Evolutionary conservation across 441 rosid genomes (phyloP).

Genomic region (Corymbia citriodora): DNA sequence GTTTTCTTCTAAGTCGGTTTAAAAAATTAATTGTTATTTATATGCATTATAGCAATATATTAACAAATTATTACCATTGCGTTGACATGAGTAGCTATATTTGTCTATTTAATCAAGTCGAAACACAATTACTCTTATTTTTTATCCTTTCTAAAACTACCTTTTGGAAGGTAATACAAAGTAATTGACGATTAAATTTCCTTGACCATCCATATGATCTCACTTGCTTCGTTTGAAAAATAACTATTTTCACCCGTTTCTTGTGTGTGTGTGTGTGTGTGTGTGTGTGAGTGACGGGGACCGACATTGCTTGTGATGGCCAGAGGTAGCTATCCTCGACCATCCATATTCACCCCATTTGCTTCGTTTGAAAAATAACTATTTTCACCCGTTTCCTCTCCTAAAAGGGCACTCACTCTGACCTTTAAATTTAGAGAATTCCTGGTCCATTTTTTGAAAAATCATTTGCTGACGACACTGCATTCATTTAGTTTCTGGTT

Average conservation of each 20-base stretch:
- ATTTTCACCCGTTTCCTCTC: too few species aligned
- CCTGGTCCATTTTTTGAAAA: neutral
- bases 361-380: too few species aligned
- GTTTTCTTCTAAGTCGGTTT: neutral
- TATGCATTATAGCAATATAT: neutral
- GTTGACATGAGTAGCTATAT: neutral
- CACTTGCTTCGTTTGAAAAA: neutral
- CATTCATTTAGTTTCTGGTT: neutral
- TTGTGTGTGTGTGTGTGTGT: too few species aligned
- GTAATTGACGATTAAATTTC: neutral
- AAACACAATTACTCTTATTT: too few species aligned
- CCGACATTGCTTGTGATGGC: neutral
- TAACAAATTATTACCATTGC: neutral
- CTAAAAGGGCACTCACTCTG: neutral
- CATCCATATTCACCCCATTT: too few species aligned
- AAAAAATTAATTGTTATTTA: neutral
- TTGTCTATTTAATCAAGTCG: neutral
- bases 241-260: neutral
- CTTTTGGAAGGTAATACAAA: neutral
- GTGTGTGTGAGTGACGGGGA: too few species aligned
- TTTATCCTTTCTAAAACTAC: too few species aligned
- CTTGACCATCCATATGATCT: neutral
- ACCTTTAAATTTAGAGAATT: neutral
- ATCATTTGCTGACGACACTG: neutral
- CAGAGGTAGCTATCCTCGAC: neutral